Evolutionary conservation across 2,329 filamentous ascomycete genomes (phyloP).

Genomic region (Fusarium fujikuroi): DNA sequence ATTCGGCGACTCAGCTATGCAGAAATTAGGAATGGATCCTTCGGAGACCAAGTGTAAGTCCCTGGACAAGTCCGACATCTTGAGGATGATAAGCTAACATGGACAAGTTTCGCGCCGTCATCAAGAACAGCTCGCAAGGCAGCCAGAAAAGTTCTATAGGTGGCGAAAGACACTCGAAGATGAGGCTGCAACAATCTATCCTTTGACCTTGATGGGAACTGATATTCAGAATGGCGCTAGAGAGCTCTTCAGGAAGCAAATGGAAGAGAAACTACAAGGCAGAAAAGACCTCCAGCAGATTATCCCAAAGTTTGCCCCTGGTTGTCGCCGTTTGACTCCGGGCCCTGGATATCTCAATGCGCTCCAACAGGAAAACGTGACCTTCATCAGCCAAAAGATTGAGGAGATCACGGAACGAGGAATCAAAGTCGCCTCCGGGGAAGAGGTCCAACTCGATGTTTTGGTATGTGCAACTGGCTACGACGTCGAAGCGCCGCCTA

Average conservation of each 20-base stretch:
- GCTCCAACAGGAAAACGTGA: background rate
- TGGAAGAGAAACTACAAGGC: background rate
- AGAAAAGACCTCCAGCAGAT: background rate
- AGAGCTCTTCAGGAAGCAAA: background rate
- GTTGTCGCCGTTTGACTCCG: background rate
- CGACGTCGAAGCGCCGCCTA: background rate
- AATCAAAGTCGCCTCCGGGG: background rate
- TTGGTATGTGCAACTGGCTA: background rate
- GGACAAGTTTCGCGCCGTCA: background rate
- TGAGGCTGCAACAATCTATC: background rate
- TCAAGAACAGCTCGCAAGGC: rapidly evolving
- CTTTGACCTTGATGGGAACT: background rate
- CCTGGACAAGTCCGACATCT: rapidly evolving
- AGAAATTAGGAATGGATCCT: background rate
- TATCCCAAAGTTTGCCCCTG: background rate
- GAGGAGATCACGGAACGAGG: background rate
- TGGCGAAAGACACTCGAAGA: background rate
- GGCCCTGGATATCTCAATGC: background rate
- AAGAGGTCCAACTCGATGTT: background rate
- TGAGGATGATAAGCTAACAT: background rate
- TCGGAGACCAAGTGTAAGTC: background rate
- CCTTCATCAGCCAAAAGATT: background rate
- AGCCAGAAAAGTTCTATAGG: background rate
- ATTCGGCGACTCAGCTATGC: background rate
- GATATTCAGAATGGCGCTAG: rapidly evolving